Evolutionary conservation across 768 basidiomycete genomes (phyloP).

Genomic region (Termitomyces sp.): DNA sequence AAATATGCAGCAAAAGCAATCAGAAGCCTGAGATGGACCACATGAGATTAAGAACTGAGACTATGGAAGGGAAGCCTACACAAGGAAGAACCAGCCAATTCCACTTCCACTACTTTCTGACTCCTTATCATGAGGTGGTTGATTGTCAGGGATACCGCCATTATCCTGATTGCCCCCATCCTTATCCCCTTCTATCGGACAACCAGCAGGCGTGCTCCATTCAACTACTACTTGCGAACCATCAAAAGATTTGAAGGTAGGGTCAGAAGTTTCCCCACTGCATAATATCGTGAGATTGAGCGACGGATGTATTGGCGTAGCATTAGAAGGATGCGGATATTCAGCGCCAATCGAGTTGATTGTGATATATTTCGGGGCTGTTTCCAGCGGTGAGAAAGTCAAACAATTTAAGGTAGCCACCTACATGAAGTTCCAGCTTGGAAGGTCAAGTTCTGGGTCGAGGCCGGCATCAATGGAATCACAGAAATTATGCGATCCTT

Average conservation of each 20-base stretch:
- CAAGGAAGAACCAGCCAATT: slow-evolving; percentile 84
- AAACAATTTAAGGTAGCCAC: slow-evolving; percentile 9
- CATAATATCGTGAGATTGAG: slow-evolving; percentile 62
- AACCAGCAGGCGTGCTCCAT: slow-evolving; percentile 62
- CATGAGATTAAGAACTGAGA: background rate
- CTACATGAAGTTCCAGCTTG: slow-evolving; percentile 32
- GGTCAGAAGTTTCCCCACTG: slow-evolving; percentile 33
- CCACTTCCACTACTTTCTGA: slow-evolving; percentile 56
- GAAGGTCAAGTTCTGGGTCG: slow-evolving; percentile 25
- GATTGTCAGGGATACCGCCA: slow-evolving; percentile 13
- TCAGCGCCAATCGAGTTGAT: slow-evolving; percentile 52
- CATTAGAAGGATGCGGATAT: slow-evolving; percentile 49
- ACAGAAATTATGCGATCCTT: slow-evolving; percentile 63
- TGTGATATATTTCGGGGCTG: slow-evolving; percentile 51
- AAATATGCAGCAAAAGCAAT: slow-evolving; percentile 69
- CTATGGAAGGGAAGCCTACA: slow-evolving; percentile 42
- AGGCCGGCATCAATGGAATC: slow-evolving; percentile 60
- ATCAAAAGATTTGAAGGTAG: slow-evolving; percentile 56
- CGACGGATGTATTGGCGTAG: slow-evolving; percentile 44
- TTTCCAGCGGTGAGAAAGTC: slow-evolving; percentile 8
- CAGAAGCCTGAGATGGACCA: slow-evolving; percentile 38
- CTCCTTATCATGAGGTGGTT: slow-evolving; percentile 18
- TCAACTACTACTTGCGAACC: slow-evolving; percentile 46
- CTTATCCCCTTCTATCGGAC: slow-evolving; percentile 31
- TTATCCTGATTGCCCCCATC: slow-evolving; percentile 33